phyloP scores from a whole-genome alignment of 352 stramenopile genomes.

The Globisporangium polare region DNA sequence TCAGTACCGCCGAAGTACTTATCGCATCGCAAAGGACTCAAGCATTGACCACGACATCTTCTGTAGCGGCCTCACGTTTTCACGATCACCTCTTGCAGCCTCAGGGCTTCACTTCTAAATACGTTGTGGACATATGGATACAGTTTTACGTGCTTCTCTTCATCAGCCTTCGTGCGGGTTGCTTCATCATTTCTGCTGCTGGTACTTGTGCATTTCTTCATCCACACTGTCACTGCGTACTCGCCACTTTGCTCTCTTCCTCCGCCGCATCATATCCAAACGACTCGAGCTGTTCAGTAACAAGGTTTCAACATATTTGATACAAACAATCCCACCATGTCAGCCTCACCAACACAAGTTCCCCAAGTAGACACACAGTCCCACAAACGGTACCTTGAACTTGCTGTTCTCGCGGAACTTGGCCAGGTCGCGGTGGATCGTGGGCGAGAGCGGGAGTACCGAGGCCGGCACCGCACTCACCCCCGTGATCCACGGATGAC shows the following conservation, averaged over 20 bases:
- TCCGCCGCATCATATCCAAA: constrained; percentile 10
- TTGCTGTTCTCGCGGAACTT: constrained; percentile 60
- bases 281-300: constrained; percentile 3
- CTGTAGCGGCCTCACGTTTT: too few species aligned
- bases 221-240: neutral
- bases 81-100: too few species aligned
- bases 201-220: neutral
- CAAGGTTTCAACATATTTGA: neutral
- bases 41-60: too few species aligned
- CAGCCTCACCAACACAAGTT: too few species aligned
- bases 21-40: too few species aligned
- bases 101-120: too few species aligned
- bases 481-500: constrained; percentile 64
- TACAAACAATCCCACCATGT: neutral
- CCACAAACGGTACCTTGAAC: constrained; percentile 6
- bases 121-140: too few species aligned
- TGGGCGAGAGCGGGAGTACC: constrained; percentile 50
- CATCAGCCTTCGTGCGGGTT: neutral
- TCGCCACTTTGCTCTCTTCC: neutral
- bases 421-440: constrained; percentile 62
- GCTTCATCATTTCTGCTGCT: too few species aligned
- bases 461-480: constrained; percentile 16
- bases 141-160: neutral
- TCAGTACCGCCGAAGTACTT: too few species aligned
- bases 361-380: neutral